Evolutionary conservation across 768 basidiomycete species (phyloP), one percentile per base, ranked within the genome.

Genomic region (Naganishia antarctica): DNA sequence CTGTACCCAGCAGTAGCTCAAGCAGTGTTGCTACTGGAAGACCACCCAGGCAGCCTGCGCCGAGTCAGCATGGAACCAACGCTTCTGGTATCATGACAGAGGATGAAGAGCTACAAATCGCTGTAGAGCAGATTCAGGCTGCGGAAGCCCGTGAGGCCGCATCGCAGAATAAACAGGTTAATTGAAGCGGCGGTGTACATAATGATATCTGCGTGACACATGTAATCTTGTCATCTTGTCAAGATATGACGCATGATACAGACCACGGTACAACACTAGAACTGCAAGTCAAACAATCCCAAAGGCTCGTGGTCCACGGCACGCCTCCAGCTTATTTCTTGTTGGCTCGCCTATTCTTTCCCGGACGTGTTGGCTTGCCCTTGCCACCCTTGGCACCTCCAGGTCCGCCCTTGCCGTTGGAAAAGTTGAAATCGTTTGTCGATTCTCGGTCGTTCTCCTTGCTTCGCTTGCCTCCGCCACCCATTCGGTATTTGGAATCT

Each of bases 381-480:
- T 76, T 70, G 12, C 79, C 74, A 3, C 79, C 71, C 28, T 71
- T 63, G 6, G 76, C 70, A 37, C 76, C 71, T 1, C 75, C 69
- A n/a, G 74, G 41, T 48, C 74, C 66, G 3, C 70, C 43, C 23
- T 61, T 61, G 34, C 68, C 78, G 16, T 70, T 65, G 21, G 53
- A 68, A 31, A 70, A 75, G 9, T 80, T 83, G 69, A 91, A 89
- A 70, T 84, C 81, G 71, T 91, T 89, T 11, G 89, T 91, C 1
- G 88, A 90, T 58, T 86, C 84, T 61, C 81, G 81, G 11, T 87
- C 91, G 71, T 93, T 94, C 74, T 87, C 85, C 78, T 93, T 93
- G 34, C 85, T 83, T 60, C 85, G 81, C 70, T 83, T 80, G 18
- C 70, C 70, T 26, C 74, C 74, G 4, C 84, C 85, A 3, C 81